These are phyloP conservation scores for Trifolium repens DNA, from an alignment of 306 rosid species.

Conservation along the genomic window DNA sequence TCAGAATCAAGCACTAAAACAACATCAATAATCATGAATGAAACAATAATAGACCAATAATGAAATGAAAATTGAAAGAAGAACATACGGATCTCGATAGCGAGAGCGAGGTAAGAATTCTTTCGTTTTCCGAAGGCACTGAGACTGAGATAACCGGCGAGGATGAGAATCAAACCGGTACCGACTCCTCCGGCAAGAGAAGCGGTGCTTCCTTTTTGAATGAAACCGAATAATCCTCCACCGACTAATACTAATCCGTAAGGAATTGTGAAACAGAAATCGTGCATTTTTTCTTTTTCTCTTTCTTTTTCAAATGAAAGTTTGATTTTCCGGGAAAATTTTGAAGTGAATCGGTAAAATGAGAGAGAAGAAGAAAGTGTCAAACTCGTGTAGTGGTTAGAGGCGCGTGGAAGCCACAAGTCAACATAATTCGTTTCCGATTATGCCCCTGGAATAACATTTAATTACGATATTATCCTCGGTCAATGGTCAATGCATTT, in stretches of 20 bases:
- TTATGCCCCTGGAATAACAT: not conserved
- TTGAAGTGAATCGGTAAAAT: constrained; percentile 12
- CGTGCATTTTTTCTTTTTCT: constrained; percentile 62
- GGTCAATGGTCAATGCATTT: not conserved
- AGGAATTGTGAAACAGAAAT: constrained; percentile 92
- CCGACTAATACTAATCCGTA: constrained; percentile 69
- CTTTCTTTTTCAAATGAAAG: not conserved
- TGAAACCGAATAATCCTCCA: constrained; percentile 76
- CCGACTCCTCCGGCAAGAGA: constrained; percentile 76
- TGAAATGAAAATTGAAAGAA: not conserved
- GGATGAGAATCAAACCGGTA: constrained; percentile 62
- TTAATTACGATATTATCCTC: not conserved
- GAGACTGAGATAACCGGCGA: constrained; percentile 83
- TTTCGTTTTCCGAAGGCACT: constrained; percentile 68
- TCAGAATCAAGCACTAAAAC: constrained; percentile 1
- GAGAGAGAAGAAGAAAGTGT: not conserved
- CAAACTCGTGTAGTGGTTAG: not conserved
- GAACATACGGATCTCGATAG: constrained; percentile 65
- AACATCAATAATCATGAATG: not conserved
- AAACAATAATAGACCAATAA: not conserved
- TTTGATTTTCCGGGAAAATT: constrained; percentile 42
- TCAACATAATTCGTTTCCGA: not conserved
- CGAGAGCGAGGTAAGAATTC: constrained; percentile 66
- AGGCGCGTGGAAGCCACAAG: constrained; percentile 55
- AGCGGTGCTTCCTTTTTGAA: constrained; percentile 73